Evolutionary conservation across 2,329 filamentous ascomycete species (phyloP), one percentile per base, ranked within the genome.

Genomic region (Corynespora cassiicola): DNA sequence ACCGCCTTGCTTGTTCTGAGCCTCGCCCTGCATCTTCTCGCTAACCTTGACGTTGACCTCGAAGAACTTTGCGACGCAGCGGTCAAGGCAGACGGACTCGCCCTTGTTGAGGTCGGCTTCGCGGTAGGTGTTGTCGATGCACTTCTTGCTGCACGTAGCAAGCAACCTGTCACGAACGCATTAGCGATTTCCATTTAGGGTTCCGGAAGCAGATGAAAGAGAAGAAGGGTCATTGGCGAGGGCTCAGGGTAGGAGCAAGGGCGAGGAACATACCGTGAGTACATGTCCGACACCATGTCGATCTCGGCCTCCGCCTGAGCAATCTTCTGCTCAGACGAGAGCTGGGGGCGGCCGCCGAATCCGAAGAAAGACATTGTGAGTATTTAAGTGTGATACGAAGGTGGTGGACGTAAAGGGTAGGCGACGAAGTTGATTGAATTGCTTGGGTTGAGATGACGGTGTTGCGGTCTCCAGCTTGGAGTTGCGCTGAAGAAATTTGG

Each of bases 71-170:
- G 88, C 82, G 42, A 95, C 88, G 75, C 95, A 99, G 65, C 94
- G 89, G 76, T 99, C 94, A 58, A 99, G 85, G 77, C 95, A 99
- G 60, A 99, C 94, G 57, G 87, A 90, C 75, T 99, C 94, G 79
- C 91, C 95, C 78, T 99, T 99, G 83, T 96, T 96, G 64, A 99
- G 85, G 61, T 99, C 92, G 70, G 82, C 84, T 77, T 99, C 94
- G 70, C 90, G 90, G 83, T 97, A 99, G 62, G 92, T 85, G 64
- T 77, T 79, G 48, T 92, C 92, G 58, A 99, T 82, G 75, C 94
- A 99, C 79, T 99, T 99, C 69, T 87, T 84, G 56, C 88, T 84
- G 82, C 94, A 99, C 49, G 89, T 88, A 72, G 89, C 85, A 63
- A 90, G 86, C 50, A 97, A 82, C 50, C 90, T 95, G 56, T 23